Evolutionary conservation across 371 early-diverging fungal genomes (phyloP), one percentile per base, ranked within the genome.

Genomic region (Capniomyces stellatus): DNA sequence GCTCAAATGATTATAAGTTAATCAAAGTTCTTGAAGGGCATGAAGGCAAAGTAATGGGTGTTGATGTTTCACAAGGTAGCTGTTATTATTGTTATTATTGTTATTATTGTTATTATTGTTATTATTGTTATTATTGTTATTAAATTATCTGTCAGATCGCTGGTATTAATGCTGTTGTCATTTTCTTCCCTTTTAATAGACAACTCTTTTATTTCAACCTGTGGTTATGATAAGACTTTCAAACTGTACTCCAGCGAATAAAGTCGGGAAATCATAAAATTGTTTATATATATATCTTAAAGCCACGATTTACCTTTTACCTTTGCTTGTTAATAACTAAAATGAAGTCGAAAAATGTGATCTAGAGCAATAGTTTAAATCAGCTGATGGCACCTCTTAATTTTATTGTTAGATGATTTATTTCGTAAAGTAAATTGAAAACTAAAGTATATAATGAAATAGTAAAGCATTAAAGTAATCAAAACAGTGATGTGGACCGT

Each of bases 171-270:
- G 23, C 44, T 59, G 3, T 23, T 10, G 29, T 48, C 18, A 19
- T 35, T 15, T 47, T 44, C 27, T 27, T 18, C 13, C 13, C 28
- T 55, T 44, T 44, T 62, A 6, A 3, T 43, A 19, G 83, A 92
- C 66, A 83, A 84, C 25, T 74, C 75, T 39, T 89, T 75, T 58
- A 73, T 94, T 57, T 89, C 79, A 1, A 87, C 92, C 0, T 71
- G 83, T 44, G 86, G 87, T 3, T 92, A 77, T 59, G 96, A 96
- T 65, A 79, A 92, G 29, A 92, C 94, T 1, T 93, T 93, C 64
- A 96, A 96, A 60, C 71, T 96, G 3, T 94, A 51, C 51, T 12
- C 48, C 4, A 12, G n/a, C n/a, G 85, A 84, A 10, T 15, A 35
- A 35, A 35, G 35, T 35, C 15, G 35, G 15, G 35, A 35, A n/a